Base-by-base conservation (phyloP, 306 rosid species). In the Ochetophila trinervis region DNA sequence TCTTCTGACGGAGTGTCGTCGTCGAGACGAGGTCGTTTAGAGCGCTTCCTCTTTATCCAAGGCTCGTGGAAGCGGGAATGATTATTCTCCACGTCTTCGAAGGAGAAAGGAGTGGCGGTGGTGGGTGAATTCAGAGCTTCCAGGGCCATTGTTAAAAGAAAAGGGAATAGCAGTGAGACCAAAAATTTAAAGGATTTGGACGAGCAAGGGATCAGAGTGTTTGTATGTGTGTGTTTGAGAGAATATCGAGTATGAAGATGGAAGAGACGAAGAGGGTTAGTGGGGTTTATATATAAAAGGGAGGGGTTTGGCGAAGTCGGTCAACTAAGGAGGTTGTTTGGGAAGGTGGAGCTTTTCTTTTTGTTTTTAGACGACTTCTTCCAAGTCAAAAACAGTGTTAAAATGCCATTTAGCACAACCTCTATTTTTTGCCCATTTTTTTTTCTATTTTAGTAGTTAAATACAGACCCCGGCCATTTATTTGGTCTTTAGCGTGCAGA, bases 61-160 rank as follows among this genome's bases (percentile, higher is more conserved):
- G 95, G 84, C 74, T 88, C 95, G 8, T 66, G 74, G 20, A 67
- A 66, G 30, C 74, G 82, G 18, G 42, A 71, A 22, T 78, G 73
- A 9, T 32, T 52, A 0, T 70, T 72, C 0, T 83, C 71, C 3
- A 62, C 73, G 15, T 77, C 37, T 48, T 65, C 60, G 18, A 7
- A 21, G 0, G 62, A 37, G 69, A 75, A 77, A 4, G 88, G 67
- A 10, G 78, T 11, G 2, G 88, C 7, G 5, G 81, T 32, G 21
- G 85, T 74, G 0, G 95, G 89, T 21, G 96, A 92, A 74, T 85
- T 87, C 1, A 93, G 58, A 79, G 99, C 85, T 74, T 86, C 82
- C 23, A 89, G 72, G 53, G 96, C 95, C 98, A 92, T 92, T n/a
- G n/a, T n/a, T n/a, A n/a, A n/a, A n/a, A n/a, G n/a, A n/a, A n/a